phyloP scores from a whole-genome alignment of 2,329 filamentous ascomycete species.

The Cadophora luteo-olivacea region DNA sequence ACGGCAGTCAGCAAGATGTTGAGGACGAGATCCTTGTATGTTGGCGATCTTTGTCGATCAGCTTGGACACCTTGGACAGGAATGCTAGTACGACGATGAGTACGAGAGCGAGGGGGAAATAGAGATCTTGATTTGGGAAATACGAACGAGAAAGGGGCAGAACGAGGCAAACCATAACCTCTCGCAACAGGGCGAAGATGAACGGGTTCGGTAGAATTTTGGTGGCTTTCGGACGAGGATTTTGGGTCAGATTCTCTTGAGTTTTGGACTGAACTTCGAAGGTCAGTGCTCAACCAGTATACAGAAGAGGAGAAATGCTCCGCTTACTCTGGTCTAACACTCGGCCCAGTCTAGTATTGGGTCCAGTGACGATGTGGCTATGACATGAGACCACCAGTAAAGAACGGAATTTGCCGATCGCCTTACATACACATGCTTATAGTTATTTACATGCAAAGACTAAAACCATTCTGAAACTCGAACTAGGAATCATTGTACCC shows the following conservation, averaged over 20 bases:
- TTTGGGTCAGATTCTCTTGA: not conserved
- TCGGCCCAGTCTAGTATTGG: too few species aligned
- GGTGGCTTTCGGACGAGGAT: not conserved
- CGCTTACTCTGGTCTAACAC: not conserved
- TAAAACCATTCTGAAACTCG: not conserved
- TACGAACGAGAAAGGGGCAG: too few species aligned
- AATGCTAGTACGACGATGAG: not conserved
- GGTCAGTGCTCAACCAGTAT: not conserved
- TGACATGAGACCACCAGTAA: not conserved
- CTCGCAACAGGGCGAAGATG: too few species aligned
- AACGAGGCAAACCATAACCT: too few species aligned
- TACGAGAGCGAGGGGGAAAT: too few species aligned
- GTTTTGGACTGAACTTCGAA: too few species aligned
- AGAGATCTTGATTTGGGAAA: too few species aligned
- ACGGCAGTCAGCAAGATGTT: not conserved
- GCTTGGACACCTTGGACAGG: not conserved
- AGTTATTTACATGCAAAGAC: too few species aligned
- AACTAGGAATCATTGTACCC: not conserved
- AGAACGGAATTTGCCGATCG: not conserved
- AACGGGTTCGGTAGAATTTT: too few species aligned
- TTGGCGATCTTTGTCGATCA: not conserved
- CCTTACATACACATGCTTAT: too few species aligned
- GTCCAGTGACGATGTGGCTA: not conserved
- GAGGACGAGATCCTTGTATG: not conserved
- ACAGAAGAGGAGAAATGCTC: not conserved